These are phyloP conservation scores for Trypanosoma cruzi DNA, from an alignment of 208 protist species.

Conservation along the genomic window DNA sequence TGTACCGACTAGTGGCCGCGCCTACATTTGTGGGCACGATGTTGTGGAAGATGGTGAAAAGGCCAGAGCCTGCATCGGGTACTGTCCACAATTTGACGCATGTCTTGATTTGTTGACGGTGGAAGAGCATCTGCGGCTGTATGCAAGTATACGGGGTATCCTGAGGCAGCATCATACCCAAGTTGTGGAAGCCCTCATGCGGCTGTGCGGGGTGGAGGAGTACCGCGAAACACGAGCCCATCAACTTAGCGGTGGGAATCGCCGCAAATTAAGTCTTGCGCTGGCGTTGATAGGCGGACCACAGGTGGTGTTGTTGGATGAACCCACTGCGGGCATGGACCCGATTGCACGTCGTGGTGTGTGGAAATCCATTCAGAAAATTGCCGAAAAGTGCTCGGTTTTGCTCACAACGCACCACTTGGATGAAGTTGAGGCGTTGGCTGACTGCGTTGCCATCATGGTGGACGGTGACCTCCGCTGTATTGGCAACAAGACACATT, in stretches of 20 bases:
- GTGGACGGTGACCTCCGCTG: constrained; percentile 83
- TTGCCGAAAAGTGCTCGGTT: constrained; percentile 55
- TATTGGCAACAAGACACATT: constrained; percentile 81
- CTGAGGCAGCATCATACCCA: constrained; percentile 2
- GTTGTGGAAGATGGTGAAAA: constrained; percentile 44
- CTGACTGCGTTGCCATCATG: constrained; percentile 88
- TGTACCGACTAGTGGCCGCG: constrained; percentile 50
- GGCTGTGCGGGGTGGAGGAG: constrained; percentile 40
- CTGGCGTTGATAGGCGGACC: constrained; percentile 80
- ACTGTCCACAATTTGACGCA: constrained; percentile 97
- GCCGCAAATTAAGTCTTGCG: constrained; percentile 78
- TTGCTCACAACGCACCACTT: constrained; percentile 93
- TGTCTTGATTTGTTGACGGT: constrained; percentile 91
- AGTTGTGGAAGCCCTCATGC: constrained; percentile 41
- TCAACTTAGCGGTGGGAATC: constrained; percentile 79
- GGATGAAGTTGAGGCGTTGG: constrained; percentile 91
- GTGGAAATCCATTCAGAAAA: constrained; percentile 72
- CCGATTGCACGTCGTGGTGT: constrained; percentile 71
- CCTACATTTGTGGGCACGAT: constrained; percentile 54
- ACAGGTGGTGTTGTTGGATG: constrained; percentile 79
- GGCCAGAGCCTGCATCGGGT: constrained; percentile 82
- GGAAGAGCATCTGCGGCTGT: constrained; percentile 94
- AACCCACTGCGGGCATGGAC: constrained; percentile 90
- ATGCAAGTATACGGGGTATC: constrained; percentile 72
- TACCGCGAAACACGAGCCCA: constrained; percentile 36